A percentile compares a stretch with the other conserved stretches of the same genome.
Evolutionary conservation across 495 filamentous ascomycete species (phyloP).

Genomic region (Aspergillus ellipticus): DNA sequence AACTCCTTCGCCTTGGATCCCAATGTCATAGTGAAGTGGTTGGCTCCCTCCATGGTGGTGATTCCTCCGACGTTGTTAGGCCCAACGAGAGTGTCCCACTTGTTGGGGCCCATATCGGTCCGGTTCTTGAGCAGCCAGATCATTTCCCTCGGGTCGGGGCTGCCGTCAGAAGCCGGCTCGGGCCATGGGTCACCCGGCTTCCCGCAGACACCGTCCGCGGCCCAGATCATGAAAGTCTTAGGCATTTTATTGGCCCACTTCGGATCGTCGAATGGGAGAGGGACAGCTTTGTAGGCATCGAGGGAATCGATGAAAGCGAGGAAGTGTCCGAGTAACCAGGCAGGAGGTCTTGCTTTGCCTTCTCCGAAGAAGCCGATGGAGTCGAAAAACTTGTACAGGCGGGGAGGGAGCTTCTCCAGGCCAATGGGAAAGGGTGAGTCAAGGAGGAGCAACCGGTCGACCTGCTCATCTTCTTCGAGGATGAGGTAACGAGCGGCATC

Average conservation of each 20-base stretch:
- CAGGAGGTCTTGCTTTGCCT: slow-evolving; percentile 58
- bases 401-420: slow-evolving; percentile 71
- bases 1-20: slow-evolving; percentile 37
- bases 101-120: slow-evolving; percentile 71
- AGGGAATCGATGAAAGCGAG: slow-evolving; percentile 69
- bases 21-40: slow-evolving; percentile 42
- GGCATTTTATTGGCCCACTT: slow-evolving; percentile 48
- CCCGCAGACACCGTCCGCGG: slow-evolving; percentile 75
- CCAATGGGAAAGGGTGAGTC: slow-evolving; percentile 78
- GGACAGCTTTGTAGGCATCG: slow-evolving; percentile 61
- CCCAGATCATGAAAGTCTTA: slow-evolving; percentile 71
- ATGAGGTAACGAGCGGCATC: slow-evolving; percentile 73
- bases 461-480: slow-evolving; percentile 59
- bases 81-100: slow-evolving; percentile 74
- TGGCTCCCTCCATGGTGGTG: slow-evolving; percentile 36
- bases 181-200: slow-evolving; percentile 64
- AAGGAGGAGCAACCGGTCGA: slow-evolving; percentile 74
- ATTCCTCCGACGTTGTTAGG: slow-evolving; percentile 63
- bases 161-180: slow-evolving; percentile 63
- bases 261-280: slow-evolving; percentile 33
- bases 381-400: slow-evolving; percentile 76
- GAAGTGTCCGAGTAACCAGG: slow-evolving; percentile 85
- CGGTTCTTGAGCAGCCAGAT: slow-evolving; percentile 76
- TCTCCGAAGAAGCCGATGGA: slow-evolving; percentile 77
- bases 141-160: slow-evolving; percentile 52